Percentiles rank a stretch among this genome's conserved stretches.
These are phyloP conservation scores for Schizonepeta tenuifolia DNA, from an alignment of 257 asterid genomes.

Conservation along the genomic window DNA sequence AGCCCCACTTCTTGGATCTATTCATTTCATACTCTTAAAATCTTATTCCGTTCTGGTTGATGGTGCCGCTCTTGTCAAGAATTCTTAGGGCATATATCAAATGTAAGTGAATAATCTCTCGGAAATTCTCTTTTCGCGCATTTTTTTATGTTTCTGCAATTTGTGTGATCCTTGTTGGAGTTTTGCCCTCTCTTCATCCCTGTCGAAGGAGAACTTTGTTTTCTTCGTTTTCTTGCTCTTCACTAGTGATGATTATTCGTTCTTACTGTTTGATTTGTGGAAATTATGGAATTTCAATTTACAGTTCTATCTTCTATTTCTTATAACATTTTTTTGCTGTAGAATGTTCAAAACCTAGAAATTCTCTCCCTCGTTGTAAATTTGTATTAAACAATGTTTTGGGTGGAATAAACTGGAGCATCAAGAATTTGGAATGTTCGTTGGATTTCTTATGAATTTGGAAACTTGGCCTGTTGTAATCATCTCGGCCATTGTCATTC, in stretches of 20 bases:
- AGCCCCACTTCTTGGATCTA: background rate
- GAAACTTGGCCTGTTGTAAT: constrained; percentile 9
- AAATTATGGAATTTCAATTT: background rate
- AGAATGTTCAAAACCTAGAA: constrained; percentile 4
- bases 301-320: background rate
- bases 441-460: constrained; percentile 4
- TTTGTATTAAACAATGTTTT: background rate
- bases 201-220: background rate
- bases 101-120: constrained; percentile 33
- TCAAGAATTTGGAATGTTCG: constrained; percentile 17
- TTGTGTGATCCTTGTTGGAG: background rate
- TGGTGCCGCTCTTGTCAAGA: constrained; percentile 34
- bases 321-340: background rate
- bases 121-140: background rate
- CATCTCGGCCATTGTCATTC: constrained; percentile 7
- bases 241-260: constrained; percentile 7
- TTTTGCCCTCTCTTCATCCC: background rate
- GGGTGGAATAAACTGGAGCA: constrained; percentile 9
- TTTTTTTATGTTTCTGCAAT: constrained; percentile 14
- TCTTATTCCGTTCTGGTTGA: constrained; percentile 24
- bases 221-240: constrained; percentile 20
- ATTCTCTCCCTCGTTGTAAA: background rate
- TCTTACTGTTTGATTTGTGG: background rate
- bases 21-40: constrained; percentile 24
- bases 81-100: constrained; percentile 22